A percentile compares a stretch with the other conserved stretches of the same genome.
Conservation (phyloP, 352 stramenopile genomes). For the Stramenopiles sp. region DNA sequence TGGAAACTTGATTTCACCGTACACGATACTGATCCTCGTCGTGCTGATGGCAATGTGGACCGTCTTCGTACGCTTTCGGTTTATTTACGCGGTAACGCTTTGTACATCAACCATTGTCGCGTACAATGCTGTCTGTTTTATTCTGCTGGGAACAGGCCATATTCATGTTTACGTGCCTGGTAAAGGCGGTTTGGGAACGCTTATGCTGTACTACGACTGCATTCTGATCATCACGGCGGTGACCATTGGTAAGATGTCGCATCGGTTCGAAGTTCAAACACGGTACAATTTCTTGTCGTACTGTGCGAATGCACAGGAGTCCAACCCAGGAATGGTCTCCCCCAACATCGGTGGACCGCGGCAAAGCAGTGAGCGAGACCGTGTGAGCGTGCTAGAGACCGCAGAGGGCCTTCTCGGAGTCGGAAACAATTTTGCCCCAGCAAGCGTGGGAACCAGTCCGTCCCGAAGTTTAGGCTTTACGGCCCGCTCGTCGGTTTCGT, state of each 20-base stretch:
- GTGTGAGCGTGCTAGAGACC: no score
- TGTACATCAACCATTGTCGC: neutral
- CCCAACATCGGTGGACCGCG: no score
- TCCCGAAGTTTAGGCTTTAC: no score
- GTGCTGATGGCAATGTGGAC: neutral
- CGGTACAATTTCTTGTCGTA: slow-evolving; percentile 3
- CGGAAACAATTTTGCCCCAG: no score
- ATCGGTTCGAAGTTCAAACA: neutral
- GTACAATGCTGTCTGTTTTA: neutral
- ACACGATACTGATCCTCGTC: neutral
- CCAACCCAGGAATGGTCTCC: neutral
- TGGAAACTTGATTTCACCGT: neutral
- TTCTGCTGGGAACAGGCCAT: neutral
- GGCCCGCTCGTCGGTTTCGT: no score
- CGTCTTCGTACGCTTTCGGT: neutral
- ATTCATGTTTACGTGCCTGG: neutral
- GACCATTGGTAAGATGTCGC: neutral
- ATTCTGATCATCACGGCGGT: neutral
- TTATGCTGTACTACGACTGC: neutral
- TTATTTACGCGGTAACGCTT: neutral
- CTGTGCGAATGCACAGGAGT: neutral
- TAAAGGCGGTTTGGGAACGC: neutral
- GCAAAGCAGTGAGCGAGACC: no score
- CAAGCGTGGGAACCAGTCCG: no score
- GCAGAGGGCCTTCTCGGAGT: no score